These are phyloP conservation scores for Xanthoconium purpureum DNA, from an alignment of 768 basidiomycete genomes.

Conservation along the genomic window DNA sequence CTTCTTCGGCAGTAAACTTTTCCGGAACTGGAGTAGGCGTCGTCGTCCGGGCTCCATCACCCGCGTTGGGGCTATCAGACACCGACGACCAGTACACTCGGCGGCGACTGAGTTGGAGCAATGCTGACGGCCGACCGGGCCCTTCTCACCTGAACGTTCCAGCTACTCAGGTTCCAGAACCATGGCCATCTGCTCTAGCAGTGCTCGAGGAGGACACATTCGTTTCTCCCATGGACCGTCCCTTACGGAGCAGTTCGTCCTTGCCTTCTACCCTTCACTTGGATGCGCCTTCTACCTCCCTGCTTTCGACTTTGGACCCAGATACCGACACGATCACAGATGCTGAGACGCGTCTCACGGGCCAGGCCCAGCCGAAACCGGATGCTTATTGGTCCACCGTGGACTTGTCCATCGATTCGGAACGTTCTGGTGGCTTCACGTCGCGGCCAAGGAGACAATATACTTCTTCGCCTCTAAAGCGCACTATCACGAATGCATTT, in stretches of 20 bases:
- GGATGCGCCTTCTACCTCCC: constrained; percentile 51
- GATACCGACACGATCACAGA: constrained; percentile 45
- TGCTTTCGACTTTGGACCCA: constrained; percentile 37
- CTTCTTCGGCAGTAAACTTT: constrained; percentile 58
- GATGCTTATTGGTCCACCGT: constrained; percentile 26
- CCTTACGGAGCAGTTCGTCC: constrained; percentile 31
- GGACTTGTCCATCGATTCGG: constrained; percentile 41
- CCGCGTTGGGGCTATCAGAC: constrained; percentile 26
- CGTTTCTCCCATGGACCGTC: constrained; percentile 38
- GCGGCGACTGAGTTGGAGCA: constrained; percentile 59
- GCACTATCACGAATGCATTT: constrained; percentile 56
- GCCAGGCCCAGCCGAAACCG: constrained; percentile 37
- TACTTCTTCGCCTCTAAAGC: constrained; percentile 56
- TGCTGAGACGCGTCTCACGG: constrained; percentile 56
- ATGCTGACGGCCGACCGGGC: constrained; percentile 44
- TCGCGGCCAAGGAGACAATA: constrained; percentile 41
- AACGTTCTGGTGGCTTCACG: constrained; percentile 41
- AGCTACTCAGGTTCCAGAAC: constrained; percentile 11
- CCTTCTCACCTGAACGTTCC: constrained; percentile 32
- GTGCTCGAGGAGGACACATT: constrained; percentile 47
- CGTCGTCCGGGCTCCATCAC: constrained; percentile 40
- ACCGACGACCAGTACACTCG: constrained; percentile 39
- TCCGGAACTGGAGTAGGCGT: constrained; percentile 43
- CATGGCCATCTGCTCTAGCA: constrained; percentile 19
- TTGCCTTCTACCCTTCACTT: constrained; percentile 43